A percentile compares a stretch with the other conserved stretches of the same genome.
Evolutionary conservation across 1,284 basidiomycete species (phyloP).

Genomic region (Earliella scabrosa): DNA sequence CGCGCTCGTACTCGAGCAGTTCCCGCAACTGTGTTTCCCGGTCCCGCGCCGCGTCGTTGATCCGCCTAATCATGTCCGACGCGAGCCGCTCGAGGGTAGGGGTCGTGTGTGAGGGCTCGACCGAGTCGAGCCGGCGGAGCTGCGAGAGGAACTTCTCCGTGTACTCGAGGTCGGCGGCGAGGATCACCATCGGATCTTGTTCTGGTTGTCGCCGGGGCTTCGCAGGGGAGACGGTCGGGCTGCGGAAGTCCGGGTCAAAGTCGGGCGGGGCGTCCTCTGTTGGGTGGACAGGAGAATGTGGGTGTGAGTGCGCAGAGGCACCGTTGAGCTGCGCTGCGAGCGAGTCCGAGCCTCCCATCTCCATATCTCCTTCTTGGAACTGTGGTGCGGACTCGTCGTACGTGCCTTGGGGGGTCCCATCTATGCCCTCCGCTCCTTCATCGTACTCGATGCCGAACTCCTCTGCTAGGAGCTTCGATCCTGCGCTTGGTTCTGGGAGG

Average conservation of each 20-base stretch:
- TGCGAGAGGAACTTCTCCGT: slow-evolving; percentile 78
- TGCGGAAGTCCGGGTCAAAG: slow-evolving; percentile 51
- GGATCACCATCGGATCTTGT: slow-evolving; percentile 71
- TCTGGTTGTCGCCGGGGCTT: slow-evolving; percentile 42
- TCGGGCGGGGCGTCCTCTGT: slow-evolving; percentile 35
- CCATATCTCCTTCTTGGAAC: slow-evolving; percentile 18
- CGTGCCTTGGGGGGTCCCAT: slow-evolving; percentile 42
- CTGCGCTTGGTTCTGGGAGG: slow-evolving; percentile 78
- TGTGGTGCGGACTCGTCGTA: slow-evolving; percentile 9
- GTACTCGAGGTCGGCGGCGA: slow-evolving; percentile 73
- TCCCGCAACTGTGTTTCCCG: slow-evolving; percentile 79
- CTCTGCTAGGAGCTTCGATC: slow-evolving; percentile 77
- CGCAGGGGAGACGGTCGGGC: slow-evolving; percentile 37
- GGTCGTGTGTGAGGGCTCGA: slow-evolving; percentile 46
- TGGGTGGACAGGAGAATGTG: slow-evolving; percentile 24
- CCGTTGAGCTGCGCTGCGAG: slow-evolving; percentile 23
- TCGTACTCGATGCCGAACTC: slow-evolving; percentile 88
- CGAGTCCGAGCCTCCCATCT: slow-evolving; percentile 30
- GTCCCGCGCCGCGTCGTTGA: slow-evolving; percentile 75
- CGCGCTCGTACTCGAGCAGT: slow-evolving; percentile 75
- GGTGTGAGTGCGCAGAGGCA: slow-evolving; percentile 17
- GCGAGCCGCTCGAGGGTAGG: slow-evolving; percentile 69
- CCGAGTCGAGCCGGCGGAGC: slow-evolving; percentile 68
- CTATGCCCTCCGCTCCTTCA: slow-evolving; percentile 82
- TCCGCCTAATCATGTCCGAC: slow-evolving; percentile 73